Percentiles rank a stretch among this genome's conserved stretches.
phyloP scores from a whole-genome alignment of 164 flowering plant species.

The Liriodendron chinense region DNA sequence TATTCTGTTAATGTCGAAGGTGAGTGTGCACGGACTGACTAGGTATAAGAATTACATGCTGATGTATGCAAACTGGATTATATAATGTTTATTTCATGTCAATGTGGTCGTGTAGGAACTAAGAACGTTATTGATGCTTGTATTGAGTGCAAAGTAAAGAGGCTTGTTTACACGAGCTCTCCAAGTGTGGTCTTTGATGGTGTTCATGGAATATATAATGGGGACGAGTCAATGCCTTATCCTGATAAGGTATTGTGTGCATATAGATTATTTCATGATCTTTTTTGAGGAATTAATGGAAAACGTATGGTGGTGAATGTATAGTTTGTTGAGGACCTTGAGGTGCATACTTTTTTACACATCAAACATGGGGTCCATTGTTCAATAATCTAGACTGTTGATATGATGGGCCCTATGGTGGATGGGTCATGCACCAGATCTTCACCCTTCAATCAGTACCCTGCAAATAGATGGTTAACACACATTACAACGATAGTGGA shows the following conservation, averaged over 20 bases:
- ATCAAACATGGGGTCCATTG: background rate
- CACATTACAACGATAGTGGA: no score
- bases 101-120: conserved; percentile 50
- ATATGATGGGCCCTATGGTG: no score
- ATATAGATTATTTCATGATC: background rate
- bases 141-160: conserved; percentile 66
- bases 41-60: background rate
- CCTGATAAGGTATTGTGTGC: conserved; percentile 59
- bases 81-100: conserved; percentile 10
- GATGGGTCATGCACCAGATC: no score
- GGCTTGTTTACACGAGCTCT: conserved; percentile 91
- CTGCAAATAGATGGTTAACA: no score
- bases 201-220: conserved; percentile 67
- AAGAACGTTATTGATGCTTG: conserved; percentile 89
- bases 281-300: background rate
- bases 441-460: no score
- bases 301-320: no score
- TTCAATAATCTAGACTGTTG: no score
- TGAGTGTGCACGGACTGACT: conserved; percentile 12
- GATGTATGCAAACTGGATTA: background rate
- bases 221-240: conserved; percentile 80
- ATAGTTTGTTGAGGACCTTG: no score
- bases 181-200: conserved; percentile 99
- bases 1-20: conserved; percentile 92
- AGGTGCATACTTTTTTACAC: background rate